Conservation (phyloP, 2,329 filamentous ascomycete genomes). For the Claviceps humidiphila region DNA sequence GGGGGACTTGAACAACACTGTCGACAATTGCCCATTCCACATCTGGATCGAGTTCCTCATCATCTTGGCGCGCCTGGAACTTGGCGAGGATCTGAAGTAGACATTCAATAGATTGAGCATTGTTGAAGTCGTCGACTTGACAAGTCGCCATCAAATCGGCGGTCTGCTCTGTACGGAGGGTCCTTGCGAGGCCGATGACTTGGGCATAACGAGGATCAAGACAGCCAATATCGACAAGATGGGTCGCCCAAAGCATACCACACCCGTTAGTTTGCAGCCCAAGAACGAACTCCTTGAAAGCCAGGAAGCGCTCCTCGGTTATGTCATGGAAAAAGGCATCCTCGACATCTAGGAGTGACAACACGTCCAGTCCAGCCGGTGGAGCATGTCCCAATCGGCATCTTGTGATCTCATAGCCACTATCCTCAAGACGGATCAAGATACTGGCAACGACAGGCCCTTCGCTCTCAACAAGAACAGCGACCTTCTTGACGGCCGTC, state of each 20-base stretch:
- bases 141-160: constrained; percentile 14
- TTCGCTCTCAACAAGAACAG: neutral
- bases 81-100: neutral
- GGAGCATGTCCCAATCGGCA: neutral
- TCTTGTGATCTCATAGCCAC: neutral
- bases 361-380: neutral
- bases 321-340: constrained; percentile 8
- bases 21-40: constrained; percentile 2
- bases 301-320: constrained; percentile 1
- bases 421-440: neutral
- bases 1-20: neutral
- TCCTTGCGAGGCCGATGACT: constrained; percentile 14
- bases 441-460: neutral
- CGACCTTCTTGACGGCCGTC: neutral
- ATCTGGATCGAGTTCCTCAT: neutral
- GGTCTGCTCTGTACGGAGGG: constrained; percentile 14
- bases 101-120: neutral
- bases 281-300: constrained; percentile 3
- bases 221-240: constrained; percentile 12
- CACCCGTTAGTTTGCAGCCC: neutral
- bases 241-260: constrained; percentile 18
- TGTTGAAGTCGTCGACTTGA: constrained; percentile 10
- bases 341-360: neutral
- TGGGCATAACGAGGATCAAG: constrained; percentile 15
- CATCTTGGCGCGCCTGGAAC: neutral